Conservation (phyloP, 164 flowering plant species). For the Magnolia sinica region DNA sequence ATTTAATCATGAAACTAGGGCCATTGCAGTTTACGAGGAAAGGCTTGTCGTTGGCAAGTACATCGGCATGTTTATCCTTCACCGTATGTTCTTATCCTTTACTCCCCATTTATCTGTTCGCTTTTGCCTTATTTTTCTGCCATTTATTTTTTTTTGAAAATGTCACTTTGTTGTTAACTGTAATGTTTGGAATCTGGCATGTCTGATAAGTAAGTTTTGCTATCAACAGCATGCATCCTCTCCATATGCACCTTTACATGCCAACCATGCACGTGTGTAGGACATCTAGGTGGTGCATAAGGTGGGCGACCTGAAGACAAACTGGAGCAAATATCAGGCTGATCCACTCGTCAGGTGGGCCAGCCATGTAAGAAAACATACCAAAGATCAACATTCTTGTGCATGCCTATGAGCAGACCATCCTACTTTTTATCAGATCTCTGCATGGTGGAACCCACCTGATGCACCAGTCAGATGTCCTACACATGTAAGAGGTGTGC, state of each 20-base stretch:
- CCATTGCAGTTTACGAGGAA: conserved; percentile 85
- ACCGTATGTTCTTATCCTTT: conserved; percentile 44
- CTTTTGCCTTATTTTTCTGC: not conserved
- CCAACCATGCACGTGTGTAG: too few relatives aligned
- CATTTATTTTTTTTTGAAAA: not conserved
- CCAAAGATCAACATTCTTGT: too few relatives aligned
- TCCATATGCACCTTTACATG: not conserved
- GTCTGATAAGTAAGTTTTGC: not conserved
- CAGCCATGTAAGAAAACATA: too few relatives aligned
- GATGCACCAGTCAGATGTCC: too few relatives aligned
- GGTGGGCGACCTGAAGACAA: too few relatives aligned
- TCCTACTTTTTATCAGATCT: too few relatives aligned
- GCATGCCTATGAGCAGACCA: too few relatives aligned
- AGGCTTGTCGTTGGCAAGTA: conserved; percentile 85
- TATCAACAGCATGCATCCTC: not conserved
- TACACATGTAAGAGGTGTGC: too few relatives aligned
- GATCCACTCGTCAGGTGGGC: too few relatives aligned
- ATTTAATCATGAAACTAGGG: conserved; percentile 71
- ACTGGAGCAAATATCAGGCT: too few relatives aligned
- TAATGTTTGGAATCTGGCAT: not conserved
- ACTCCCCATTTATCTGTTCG: not conserved
- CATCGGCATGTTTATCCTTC: conserved; percentile 86
- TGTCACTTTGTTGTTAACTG: not conserved
- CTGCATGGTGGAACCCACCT: too few relatives aligned
- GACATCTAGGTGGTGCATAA: too few relatives aligned